These are phyloP conservation scores for Elsinoe necatrix DNA, from an alignment of 2,329 filamentous ascomycete species.

Conservation along the genomic window DNA sequence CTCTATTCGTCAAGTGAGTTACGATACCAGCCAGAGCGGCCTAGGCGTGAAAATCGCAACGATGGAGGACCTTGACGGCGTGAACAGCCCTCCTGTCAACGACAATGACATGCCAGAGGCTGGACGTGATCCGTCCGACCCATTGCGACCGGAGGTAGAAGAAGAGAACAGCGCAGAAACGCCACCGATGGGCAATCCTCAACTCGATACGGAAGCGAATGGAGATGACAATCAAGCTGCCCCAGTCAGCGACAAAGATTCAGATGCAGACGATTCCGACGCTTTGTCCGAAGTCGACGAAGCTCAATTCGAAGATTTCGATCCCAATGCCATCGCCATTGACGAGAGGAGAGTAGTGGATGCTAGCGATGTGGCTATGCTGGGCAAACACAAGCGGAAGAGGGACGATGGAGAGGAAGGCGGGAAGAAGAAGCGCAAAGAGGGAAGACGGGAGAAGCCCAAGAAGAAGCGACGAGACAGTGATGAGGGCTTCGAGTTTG, in stretches of 20 bases:
- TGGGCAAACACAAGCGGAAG: conserved; percentile 57
- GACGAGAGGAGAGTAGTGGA: conserved; percentile 54
- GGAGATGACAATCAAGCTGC: conserved; percentile 26
- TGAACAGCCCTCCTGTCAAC: conserved; percentile 31
- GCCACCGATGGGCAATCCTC: conserved; percentile 35
- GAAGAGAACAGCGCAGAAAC: conserved; percentile 39
- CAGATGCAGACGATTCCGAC: conserved; percentile 52
- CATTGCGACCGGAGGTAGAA: conserved; percentile 39
- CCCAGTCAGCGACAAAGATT: conserved; percentile 30
- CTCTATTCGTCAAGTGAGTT: not conserved
- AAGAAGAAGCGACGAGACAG: conserved; percentile 53
- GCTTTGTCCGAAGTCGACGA: conserved; percentile 57
- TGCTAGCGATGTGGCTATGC: conserved; percentile 51
- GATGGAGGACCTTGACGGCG: conserved; percentile 21
- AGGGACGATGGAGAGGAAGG: conserved; percentile 54
- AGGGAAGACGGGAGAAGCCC: conserved; percentile 46
- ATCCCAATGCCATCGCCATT: conserved; percentile 52
- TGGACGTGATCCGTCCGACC: conserved; percentile 39
- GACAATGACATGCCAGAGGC: conserved; percentile 38
- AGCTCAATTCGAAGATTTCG: conserved; percentile 57
- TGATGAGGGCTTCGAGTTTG: conserved; percentile 45
- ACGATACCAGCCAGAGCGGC: not conserved
- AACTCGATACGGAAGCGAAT: conserved; percentile 39
- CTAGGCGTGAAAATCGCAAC: not conserved
- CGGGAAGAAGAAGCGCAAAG: conserved; percentile 59